A percentile compares a stretch with the other conserved stretches of the same genome.
Conservation (phyloP, 768 basidiomycete genomes). For the Amanita jacksonii region DNA sequence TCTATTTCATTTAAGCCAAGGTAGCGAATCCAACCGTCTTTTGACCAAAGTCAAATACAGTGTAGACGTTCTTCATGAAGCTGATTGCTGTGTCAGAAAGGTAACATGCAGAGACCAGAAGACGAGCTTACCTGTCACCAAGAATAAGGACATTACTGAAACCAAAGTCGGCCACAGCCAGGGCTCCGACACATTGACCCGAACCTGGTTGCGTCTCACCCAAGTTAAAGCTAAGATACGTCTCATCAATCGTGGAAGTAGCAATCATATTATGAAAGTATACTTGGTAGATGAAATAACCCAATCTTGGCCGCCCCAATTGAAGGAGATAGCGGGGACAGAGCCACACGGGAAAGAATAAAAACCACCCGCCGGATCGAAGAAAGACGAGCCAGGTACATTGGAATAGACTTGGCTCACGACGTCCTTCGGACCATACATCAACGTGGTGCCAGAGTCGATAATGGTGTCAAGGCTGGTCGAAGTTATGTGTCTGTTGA, state of each 20-base stretch:
- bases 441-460: slow-evolving; percentile 29
- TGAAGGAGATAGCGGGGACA: slow-evolving; percentile 21
- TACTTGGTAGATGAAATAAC: slow-evolving; percentile 30
- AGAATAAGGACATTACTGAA: slow-evolving; percentile 3
- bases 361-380: slow-evolving; percentile 12
- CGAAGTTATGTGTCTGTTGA: slow-evolving; percentile 9
- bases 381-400: slow-evolving; percentile 16
- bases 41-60: slow-evolving; percentile 28
- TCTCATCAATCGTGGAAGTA: neutral
- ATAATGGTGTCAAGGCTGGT: slow-evolving; percentile 17
- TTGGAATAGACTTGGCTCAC: slow-evolving; percentile 17
- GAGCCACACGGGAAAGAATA: slow-evolving; percentile 23
- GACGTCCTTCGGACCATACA: slow-evolving; percentile 19
- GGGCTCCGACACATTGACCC: slow-evolving; percentile 37
- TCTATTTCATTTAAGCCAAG: slow-evolving; percentile 9
- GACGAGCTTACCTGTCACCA: neutral
- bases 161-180: slow-evolving; percentile 32
- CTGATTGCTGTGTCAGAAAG: neutral
- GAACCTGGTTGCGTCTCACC: slow-evolving; percentile 31
- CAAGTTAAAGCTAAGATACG: slow-evolving; percentile 24
- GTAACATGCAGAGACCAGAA: neutral
- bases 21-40: slow-evolving; percentile 29
- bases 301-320: slow-evolving; percentile 26
- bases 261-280: neutral
- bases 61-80: slow-evolving; percentile 37